Conservation (phyloP, 106 monocot genomes). For the Acorus gramineus region DNA sequence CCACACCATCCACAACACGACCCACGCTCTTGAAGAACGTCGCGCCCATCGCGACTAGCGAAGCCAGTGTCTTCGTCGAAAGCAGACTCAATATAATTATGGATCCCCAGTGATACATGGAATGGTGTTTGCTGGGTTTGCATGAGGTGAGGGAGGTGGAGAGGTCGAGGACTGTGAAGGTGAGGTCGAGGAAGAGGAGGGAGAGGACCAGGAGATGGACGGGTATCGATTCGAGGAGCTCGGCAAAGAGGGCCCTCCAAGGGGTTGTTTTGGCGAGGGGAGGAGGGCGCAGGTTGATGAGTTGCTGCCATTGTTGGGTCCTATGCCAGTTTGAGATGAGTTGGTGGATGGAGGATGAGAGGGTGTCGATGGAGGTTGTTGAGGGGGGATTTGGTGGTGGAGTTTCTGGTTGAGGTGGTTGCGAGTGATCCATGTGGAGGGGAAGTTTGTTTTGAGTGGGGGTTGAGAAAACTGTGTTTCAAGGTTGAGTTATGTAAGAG, state of each 20-base stretch:
- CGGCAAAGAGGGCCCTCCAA: conserved; percentile 1
- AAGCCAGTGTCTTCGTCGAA: not conserved
- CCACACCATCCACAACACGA: conserved; percentile 10
- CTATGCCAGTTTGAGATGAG: conserved; percentile 1
- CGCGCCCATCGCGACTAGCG: conserved; percentile 1
- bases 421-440: no score
- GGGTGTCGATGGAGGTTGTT: no score
- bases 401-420: no score
- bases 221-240: conserved; percentile 11
- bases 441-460: no score
- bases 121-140: not conserved
- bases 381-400: no score
- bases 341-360: conserved; percentile 12
- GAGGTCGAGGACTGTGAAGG: conserved; percentile 12
- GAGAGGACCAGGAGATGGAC: conserved; percentile 2
- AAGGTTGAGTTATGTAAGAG: no score
- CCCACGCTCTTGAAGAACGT: conserved; percentile 2
- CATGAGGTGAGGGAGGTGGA: conserved; percentile 7
- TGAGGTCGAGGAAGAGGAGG: conserved; percentile 15
- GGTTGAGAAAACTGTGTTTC: no score
- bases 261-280: not conserved
- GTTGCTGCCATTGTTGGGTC: conserved; percentile 2
- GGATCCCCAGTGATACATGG: conserved; percentile 15
- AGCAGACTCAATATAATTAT: conserved; percentile 15
- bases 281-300: not conserved